Evolutionary conservation across 805 yeast genomes (phyloP).

Genomic region (Kuraishia molischiana): DNA sequence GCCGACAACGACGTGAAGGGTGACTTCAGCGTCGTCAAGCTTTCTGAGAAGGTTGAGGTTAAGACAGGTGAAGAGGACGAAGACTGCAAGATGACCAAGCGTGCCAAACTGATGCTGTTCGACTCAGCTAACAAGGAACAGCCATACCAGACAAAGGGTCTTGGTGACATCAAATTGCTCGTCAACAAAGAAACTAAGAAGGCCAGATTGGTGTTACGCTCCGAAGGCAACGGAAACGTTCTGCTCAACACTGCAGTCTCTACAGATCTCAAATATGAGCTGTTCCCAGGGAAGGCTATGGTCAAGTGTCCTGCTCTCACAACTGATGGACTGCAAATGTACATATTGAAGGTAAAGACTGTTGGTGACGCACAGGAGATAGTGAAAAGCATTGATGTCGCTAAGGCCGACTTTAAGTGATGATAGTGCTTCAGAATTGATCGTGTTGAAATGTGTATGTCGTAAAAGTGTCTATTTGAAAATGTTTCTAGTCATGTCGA

Average conservation of each 20-base stretch:
- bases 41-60: slow-evolving; percentile 41
- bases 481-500: slow-evolving; percentile 28
- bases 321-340: slow-evolving; percentile 54
- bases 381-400: neutral
- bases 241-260: slow-evolving; percentile 58
- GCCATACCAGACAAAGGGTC: slow-evolving; percentile 57
- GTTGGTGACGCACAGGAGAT: slow-evolving; percentile 37
- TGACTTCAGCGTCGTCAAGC: slow-evolving; percentile 34
- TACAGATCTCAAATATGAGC: slow-evolving; percentile 47
- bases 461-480: no score
- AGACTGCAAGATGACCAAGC: slow-evolving; percentile 47
- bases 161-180: slow-evolving; percentile 75
- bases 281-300: slow-evolving; percentile 54
- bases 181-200: slow-evolving; percentile 51
- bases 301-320: slow-evolving; percentile 60
- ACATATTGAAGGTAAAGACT: slow-evolving; percentile 68
- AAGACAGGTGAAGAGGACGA: slow-evolving; percentile 87
- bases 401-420: neutral
- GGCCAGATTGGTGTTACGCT: slow-evolving; percentile 66
- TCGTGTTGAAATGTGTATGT: no score
- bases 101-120: slow-evolving; percentile 61
- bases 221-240: slow-evolving; percentile 82
- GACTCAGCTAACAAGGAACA: slow-evolving; percentile 34
- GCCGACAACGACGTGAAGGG: slow-evolving; percentile 37
- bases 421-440: neutral